phyloP scores from a whole-genome alignment of 805 yeast genomes.

The Komagataella populi region DNA sequence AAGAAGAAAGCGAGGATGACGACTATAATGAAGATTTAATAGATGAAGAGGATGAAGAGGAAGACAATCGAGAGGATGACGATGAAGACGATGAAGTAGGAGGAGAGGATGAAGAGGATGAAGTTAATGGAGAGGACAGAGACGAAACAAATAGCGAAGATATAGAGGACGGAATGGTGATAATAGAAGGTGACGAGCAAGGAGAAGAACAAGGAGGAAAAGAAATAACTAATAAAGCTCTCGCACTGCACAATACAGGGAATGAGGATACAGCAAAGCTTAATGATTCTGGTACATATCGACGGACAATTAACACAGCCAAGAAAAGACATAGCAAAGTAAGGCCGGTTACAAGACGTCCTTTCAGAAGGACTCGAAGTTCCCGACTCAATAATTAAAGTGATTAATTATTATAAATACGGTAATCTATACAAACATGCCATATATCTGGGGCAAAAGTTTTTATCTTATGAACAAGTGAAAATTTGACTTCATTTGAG shows the following conservation, averaged over 20 bases:
- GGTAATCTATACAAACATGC: conserved; percentile 49
- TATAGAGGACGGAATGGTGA: too few relatives aligned
- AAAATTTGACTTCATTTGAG: conserved; percentile 6
- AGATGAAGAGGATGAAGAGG: not conserved
- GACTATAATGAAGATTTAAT: not conserved
- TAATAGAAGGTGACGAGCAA: too few relatives aligned
- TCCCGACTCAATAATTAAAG: not conserved
- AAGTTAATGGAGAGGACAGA: too few relatives aligned
- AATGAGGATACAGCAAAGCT: not conserved
- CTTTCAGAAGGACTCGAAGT: not conserved
- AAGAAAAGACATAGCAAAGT: not conserved
- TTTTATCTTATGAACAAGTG: conserved; percentile 53
- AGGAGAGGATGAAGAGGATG: not conserved
- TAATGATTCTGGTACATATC: not conserved
- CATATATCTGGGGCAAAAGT: conserved; percentile 82
- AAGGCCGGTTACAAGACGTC: not conserved
- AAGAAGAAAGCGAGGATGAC: not conserved
- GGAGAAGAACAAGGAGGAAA: too few relatives aligned
- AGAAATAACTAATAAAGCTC: not conserved
- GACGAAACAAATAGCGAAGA: too few relatives aligned
- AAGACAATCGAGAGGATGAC: not conserved
- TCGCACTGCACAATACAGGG: not conserved
- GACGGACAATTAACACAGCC: not conserved
- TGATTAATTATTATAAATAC: not conserved
- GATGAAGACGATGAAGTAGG: not conserved